Percentiles rank a stretch among this genome's conserved stretches.
Conservation (phyloP, 2,329 filamentous ascomycete genomes). For the Phaeophleospora eucalypticola region DNA sequence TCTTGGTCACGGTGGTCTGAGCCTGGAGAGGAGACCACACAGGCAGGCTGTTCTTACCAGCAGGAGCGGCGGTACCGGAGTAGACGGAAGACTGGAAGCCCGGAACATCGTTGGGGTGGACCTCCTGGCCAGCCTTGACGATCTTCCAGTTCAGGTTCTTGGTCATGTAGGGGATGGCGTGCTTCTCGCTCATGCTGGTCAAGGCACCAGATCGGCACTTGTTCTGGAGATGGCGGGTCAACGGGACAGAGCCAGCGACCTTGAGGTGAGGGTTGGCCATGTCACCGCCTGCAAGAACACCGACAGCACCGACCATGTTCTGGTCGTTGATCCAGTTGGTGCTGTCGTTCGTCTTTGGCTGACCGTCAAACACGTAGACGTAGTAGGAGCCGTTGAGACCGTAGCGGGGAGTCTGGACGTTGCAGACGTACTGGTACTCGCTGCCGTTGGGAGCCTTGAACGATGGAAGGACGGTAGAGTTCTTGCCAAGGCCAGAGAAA, state of each 20-base stretch:
- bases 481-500: background rate
- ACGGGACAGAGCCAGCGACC: conserved; percentile 41
- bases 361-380: conserved; percentile 65
- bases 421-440: conserved; percentile 65
- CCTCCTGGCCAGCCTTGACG: conserved; percentile 29
- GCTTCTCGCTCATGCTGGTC: conserved; percentile 22
- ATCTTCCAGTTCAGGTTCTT: conserved; percentile 35
- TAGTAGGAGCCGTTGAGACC: conserved; percentile 58
- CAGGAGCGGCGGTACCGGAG: conserved; percentile 32
- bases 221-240: conserved; percentile 40
- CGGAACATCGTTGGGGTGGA: conserved; percentile 31
- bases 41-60: conserved; percentile 17
- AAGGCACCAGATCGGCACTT: conserved; percentile 32
- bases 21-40: conserved; percentile 23
- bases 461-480: conserved; percentile 8
- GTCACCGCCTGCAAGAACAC: conserved; percentile 37
- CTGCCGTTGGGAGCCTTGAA: conserved; percentile 36
- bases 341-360: conserved; percentile 39
- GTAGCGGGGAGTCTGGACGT: conserved; percentile 59
- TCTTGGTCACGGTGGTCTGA: conserved; percentile 23
- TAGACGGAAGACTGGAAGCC: conserved; percentile 40
- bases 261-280: conserved; percentile 25
- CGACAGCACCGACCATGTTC: conserved; percentile 59
- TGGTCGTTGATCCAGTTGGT: conserved; percentile 49
- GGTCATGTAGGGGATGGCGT: conserved; percentile 29